phyloP scores from a whole-genome alignment of 2,329 filamentous ascomycete species.

The Pseudocercospora pini-densiflorae region DNA sequence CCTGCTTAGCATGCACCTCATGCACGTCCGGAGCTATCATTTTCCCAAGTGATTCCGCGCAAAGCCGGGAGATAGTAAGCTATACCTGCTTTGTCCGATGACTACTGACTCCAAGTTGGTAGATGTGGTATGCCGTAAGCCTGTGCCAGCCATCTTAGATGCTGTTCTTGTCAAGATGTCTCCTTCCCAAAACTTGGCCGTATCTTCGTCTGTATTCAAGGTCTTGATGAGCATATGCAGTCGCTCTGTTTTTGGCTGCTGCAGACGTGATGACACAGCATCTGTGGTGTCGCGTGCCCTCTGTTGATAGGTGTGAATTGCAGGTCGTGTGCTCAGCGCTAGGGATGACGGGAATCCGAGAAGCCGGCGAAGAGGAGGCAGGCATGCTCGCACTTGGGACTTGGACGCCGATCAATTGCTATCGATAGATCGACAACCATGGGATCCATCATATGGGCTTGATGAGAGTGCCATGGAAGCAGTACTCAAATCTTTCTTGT shows the following conservation, averaged over 20 bases:
- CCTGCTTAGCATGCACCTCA: neutral
- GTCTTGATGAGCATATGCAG: neutral
- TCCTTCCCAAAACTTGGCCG: no score
- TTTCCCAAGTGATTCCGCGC: neutral
- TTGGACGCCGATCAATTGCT: neutral
- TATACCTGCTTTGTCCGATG: neutral
- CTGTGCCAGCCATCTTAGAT: no score
- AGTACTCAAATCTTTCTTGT: no score
- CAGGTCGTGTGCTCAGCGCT: neutral
- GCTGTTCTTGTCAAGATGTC: no score
- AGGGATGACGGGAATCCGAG: neutral
- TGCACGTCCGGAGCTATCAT: no score
- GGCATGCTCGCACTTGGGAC: neutral
- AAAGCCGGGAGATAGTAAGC: neutral
- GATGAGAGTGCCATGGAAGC: no score
- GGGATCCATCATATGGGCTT: no score
- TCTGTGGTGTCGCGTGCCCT: neutral
- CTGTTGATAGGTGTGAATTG: neutral
- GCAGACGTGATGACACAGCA: neutral
- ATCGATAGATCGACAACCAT: no score
- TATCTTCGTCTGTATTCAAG: no score
- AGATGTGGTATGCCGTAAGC: neutral
- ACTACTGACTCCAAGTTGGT: neutral
- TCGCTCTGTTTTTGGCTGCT: neutral
- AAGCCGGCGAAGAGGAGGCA: neutral